Base-by-base conservation (phyloP, 2,329 filamentous ascomycete genomes). In the Neopestalotiopsis sp. region DNA sequence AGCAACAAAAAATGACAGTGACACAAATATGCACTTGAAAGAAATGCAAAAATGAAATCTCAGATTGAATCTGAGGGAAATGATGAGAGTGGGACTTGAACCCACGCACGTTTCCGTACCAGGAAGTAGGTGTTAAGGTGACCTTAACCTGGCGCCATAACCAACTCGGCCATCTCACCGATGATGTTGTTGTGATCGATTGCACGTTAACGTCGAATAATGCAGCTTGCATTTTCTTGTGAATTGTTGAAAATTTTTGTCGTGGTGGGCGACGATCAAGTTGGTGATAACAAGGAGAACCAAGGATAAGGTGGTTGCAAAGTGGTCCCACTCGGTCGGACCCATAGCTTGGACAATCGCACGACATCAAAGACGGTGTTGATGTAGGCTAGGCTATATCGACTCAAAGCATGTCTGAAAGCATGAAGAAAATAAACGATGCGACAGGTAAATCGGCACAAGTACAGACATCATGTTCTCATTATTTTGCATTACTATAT, bases 81-180 rank as follows among this genome's bases (percentile, higher is more conserved):
- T 52, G 45, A 52, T 52, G 45, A 52, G 45, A 52, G 45, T 52
- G 45, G 45, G 45, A 52, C 45, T 52, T 52, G 45, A 52, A 52
- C 45, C 45, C 45, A 52, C 45, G 45, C 45, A 52, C 45, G 45
- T 52, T 52, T 52, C 45, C 45, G 45, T 52, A 52, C 45, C 45
- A 52, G 45, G 45, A 52, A 52, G n/a, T 52, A 52, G 45, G 45
- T 52, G 45, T 52, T 52, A 52, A 52, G 45, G 45, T 52, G 45
- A 52, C 45, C 45, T 52, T 52, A 52, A 52, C 45, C 45, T 52
- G 45, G 45, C 45, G 45, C 45, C 45, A 52, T 52, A 52, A 52
- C 45, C 45, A 52, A 52, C 45, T 52, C 45, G 45, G 45, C 45
- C 45, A 52, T 52, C 45, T 52, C 45, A 52, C 45, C 45, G 45